phyloP scores from a whole-genome alignment of 768 basidiomycete genomes.

The Pulveroboletus sp. region DNA sequence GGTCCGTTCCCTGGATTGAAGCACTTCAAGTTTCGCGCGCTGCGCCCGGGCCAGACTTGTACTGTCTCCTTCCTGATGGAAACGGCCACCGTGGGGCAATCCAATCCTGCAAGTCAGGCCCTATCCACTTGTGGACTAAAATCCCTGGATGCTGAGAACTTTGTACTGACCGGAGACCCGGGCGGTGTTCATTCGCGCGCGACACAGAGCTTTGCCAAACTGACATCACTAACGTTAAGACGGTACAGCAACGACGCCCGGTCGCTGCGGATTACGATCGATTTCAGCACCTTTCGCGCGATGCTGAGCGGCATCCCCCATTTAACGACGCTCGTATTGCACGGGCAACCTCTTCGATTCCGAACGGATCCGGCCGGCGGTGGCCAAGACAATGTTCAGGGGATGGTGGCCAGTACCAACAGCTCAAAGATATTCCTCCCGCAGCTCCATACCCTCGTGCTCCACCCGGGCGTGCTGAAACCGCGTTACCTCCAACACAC shows the following conservation, averaged over 20 bases:
- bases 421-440: conserved; percentile 16
- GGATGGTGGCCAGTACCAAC: neutral
- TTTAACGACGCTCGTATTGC: conserved; percentile 25
- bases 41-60: conserved; percentile 29
- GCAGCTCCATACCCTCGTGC: conserved; percentile 28
- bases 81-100: conserved; percentile 1
- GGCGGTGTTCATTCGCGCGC: conserved; percentile 12
- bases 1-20: conserved; percentile 21
- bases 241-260: conserved; percentile 27
- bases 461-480: conserved; percentile 29
- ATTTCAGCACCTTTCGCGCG: conserved; percentile 24
- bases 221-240: conserved; percentile 27
- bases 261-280: conserved; percentile 27
- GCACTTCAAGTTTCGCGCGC: conserved; percentile 29
- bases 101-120: neutral
- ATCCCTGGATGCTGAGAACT: conserved; percentile 29
- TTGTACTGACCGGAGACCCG: conserved; percentile 21
- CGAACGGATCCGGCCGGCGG: conserved; percentile 12
- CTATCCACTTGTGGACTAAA: conserved; percentile 16
- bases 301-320: conserved; percentile 22
- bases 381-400: conserved; percentile 3
- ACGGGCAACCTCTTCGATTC: conserved; percentile 29
- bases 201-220: conserved; percentile 15
- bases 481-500: conserved; percentile 32
- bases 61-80: conserved; percentile 25